Evolutionary conservation across 108 stramenopile genomes (phyloP).

Genomic region (Discostella pseudostelligera): DNA sequence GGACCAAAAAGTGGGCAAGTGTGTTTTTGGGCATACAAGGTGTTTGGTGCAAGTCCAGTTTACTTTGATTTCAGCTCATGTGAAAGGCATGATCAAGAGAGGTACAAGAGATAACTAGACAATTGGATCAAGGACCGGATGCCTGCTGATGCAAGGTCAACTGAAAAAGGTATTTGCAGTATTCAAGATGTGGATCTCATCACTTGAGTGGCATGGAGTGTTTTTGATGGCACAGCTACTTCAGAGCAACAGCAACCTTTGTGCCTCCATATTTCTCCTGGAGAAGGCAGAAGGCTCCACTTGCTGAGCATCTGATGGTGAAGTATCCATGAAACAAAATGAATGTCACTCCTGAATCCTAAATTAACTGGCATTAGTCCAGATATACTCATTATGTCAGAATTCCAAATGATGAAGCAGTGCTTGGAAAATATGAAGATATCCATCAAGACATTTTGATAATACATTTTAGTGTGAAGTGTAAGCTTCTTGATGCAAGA

Average conservation of each 20-base stretch:
- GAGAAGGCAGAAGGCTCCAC: too few relatives aligned
- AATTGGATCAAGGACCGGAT: constrained; percentile 12
- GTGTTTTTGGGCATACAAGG: constrained; percentile 13
- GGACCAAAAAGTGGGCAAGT: constrained; percentile 18
- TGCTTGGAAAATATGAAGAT: neutral
- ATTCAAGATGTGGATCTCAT: too few relatives aligned
- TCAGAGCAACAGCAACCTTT: neutral
- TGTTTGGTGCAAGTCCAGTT: constrained; percentile 10
- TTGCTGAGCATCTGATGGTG: too few relatives aligned
- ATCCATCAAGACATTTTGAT: neutral
- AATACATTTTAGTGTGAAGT: neutral
- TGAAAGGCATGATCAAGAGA: neutral
- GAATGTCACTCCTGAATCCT: neutral
- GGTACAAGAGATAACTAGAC: neutral
- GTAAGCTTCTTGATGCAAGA: constrained; percentile 9
- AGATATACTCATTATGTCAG: constrained; percentile 5
- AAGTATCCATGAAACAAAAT: constrained; percentile 13
- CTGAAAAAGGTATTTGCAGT: constrained; percentile 7
- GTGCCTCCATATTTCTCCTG: neutral
- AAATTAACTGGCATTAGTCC: constrained; percentile 9
- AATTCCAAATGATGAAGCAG: neutral
- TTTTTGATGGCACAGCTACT: neutral
- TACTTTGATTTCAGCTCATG: constrained; percentile 17
- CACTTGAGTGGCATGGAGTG: too few relatives aligned
- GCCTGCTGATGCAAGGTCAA: neutral